Evolutionary conservation across 805 yeast genomes (phyloP).

Genomic region (Tetrapisispora phaffii): DNA sequence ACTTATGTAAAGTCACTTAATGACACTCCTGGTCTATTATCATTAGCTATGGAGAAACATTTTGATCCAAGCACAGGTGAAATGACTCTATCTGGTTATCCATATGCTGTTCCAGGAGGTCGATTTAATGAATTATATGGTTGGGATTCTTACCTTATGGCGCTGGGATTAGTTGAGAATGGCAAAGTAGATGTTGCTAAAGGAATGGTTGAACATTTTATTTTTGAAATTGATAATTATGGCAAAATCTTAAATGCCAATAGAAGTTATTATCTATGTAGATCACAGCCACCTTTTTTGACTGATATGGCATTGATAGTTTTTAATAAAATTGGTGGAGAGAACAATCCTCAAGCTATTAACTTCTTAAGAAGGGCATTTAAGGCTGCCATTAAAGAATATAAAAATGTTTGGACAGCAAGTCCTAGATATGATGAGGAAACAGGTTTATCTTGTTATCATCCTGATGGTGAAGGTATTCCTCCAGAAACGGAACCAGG

Average conservation of each 20-base stretch:
- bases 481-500: constrained; percentile 94
- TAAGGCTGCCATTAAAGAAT: constrained; percentile 78
- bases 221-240: constrained; percentile 80
- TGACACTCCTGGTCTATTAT: constrained; percentile 74
- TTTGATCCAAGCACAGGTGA: constrained; percentile 44
- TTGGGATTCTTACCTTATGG: constrained; percentile 95
- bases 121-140: constrained; percentile 94
- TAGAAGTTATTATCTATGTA: constrained; percentile 76
- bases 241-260: constrained; percentile 93
- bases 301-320: constrained; percentile 83
- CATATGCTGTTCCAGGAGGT: constrained; percentile 95
- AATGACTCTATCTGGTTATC: constrained; percentile 49
- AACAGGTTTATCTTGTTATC: constrained; percentile 80
- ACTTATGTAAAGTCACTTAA: constrained; percentile 69
- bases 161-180: constrained; percentile 68
- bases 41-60: constrained; percentile 57
- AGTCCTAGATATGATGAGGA: constrained; percentile 60
- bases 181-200: constrained; percentile 59
- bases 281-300: constrained; percentile 94
- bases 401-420: constrained; percentile 67
- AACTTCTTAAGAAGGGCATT: constrained; percentile 58
- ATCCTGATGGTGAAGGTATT: constrained; percentile 84
- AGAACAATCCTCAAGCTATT: constrained; percentile 38
- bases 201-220: constrained; percentile 87
- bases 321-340: constrained; percentile 47